Conservation (phyloP, 176 grass and related monocot genomes). For the Triticum monococcum region DNA sequence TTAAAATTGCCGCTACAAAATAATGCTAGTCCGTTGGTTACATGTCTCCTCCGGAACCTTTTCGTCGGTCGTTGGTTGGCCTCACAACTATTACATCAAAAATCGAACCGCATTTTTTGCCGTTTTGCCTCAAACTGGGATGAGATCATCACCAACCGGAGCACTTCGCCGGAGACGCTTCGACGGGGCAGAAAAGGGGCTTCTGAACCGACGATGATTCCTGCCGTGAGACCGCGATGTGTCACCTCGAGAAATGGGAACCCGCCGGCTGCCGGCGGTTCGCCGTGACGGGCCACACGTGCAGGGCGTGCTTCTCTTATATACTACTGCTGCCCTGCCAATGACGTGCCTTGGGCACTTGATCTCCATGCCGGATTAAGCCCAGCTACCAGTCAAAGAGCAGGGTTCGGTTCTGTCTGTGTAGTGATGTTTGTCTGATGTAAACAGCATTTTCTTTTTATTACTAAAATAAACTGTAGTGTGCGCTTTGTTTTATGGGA, state of each 20-base stretch:
- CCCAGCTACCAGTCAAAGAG: background rate
- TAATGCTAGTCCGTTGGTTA: background rate
- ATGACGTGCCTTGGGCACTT: background rate
- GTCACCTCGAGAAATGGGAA: constrained; percentile 32
- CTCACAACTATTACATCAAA: constrained; percentile 16
- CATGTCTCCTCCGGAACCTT: background rate
- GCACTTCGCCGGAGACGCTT: constrained; percentile 23
- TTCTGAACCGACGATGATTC: constrained; percentile 31
- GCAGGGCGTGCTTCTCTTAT: background rate
- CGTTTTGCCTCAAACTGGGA: constrained; percentile 23
- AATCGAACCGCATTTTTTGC: background rate
- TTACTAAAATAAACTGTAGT: background rate
- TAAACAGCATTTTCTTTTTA: background rate
- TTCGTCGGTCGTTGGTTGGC: background rate
- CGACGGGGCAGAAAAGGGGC: constrained; percentile 10
- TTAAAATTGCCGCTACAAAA: background rate
- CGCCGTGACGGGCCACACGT: constrained; percentile 25
- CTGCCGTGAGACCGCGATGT: constrained; percentile 34
- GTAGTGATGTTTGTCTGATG: background rate
- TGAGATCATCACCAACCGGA: constrained; percentile 27
- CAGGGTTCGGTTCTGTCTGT: background rate
- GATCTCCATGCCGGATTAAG: constrained; percentile 13
- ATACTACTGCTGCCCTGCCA: background rate
- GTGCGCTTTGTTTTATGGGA: background rate
- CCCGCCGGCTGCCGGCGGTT: constrained; percentile 4